A percentile compares a stretch with the other conserved stretches of the same genome.
Conservation (phyloP, 768 basidiomycete species). For the Leccinum variicolor region DNA sequence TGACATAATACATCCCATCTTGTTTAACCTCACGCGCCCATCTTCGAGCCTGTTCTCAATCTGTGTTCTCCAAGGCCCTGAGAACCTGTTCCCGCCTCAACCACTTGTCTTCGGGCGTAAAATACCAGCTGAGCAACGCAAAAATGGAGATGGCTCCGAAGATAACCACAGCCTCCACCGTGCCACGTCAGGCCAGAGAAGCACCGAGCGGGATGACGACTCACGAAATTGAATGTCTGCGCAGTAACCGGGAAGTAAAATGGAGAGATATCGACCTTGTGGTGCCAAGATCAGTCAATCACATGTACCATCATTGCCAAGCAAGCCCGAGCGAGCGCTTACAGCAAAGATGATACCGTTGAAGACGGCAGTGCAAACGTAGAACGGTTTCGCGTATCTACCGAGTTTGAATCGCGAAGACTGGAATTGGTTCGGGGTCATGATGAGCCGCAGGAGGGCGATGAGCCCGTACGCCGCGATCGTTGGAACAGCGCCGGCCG, state of each 20-base stretch:
- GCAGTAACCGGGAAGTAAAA: slow-evolving; percentile 83
- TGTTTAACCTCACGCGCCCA: not conserved
- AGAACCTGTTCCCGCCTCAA: slow-evolving; percentile 60
- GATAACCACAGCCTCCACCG: slow-evolving; percentile 65
- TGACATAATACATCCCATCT: slow-evolving; percentile 1
- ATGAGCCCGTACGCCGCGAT: slow-evolving; percentile 89
- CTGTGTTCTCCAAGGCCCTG: slow-evolving; percentile 40
- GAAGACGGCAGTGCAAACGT: slow-evolving; percentile 63
- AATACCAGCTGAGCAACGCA: slow-evolving; percentile 72
- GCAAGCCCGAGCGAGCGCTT: slow-evolving; percentile 25
- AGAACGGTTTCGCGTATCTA: slow-evolving; percentile 62
- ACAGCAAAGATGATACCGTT: slow-evolving; percentile 75
- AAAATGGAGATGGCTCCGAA: slow-evolving; percentile 77
- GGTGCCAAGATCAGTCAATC: slow-evolving; percentile 3
- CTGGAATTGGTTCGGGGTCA: slow-evolving; percentile 75
- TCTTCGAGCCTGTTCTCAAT: slow-evolving; percentile 7
- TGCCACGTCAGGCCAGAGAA: slow-evolving; percentile 9
- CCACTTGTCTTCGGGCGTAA: slow-evolving; percentile 80
- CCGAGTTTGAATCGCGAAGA: slow-evolving; percentile 73
- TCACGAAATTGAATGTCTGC: slow-evolving; percentile 80
- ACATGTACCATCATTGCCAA: not conserved
- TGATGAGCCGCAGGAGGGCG: slow-evolving; percentile 66
- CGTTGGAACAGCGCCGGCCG: slow-evolving; percentile 81
- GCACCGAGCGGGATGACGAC: slow-evolving; percentile 26
- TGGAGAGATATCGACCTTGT: slow-evolving; percentile 77